phyloP scores from a whole-genome alignment of 2,329 filamentous ascomycete species.

The Parastagonospora nodorum region DNA sequence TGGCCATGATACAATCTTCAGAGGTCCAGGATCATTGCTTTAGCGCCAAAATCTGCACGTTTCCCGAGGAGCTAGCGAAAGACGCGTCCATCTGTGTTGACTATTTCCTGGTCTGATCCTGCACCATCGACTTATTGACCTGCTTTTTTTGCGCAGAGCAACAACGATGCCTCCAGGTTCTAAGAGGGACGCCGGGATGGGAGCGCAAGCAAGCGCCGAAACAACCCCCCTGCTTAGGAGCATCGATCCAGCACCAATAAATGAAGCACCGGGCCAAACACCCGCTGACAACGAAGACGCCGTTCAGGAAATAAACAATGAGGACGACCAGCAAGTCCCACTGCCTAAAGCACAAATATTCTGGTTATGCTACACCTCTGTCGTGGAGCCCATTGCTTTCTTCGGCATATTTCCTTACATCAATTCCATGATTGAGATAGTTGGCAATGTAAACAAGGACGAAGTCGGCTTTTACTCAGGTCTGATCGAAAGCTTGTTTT shows the following conservation, averaged over 20 bases:
- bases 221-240: conserved; percentile 35
- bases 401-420: conserved; percentile 84
- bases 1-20: too few relatives aligned
- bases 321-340: conserved; percentile 30
- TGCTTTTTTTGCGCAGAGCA: background rate
- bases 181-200: background rate
- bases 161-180: background rate
- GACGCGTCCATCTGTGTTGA: too few relatives aligned
- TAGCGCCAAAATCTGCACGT: too few relatives aligned
- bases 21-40: too few relatives aligned
- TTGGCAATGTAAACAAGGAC: conserved; percentile 63
- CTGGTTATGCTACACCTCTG: conserved; percentile 72
- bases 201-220: conserved; percentile 23
- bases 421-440: conserved; percentile 74
- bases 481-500: conserved; percentile 73
- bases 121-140: too few relatives aligned
- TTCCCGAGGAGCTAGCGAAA: too few relatives aligned
- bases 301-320: conserved; percentile 3
- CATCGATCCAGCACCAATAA: conserved; percentile 18
- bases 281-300: conserved; percentile 5
- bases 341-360: conserved; percentile 63
- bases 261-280: conserved; percentile 11
- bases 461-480: conserved; percentile 82
- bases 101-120: background rate
- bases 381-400: conserved; percentile 80